Base-by-base conservation (phyloP, 2,329 filamentous ascomycete species). In the Fusarium graminum region DNA sequence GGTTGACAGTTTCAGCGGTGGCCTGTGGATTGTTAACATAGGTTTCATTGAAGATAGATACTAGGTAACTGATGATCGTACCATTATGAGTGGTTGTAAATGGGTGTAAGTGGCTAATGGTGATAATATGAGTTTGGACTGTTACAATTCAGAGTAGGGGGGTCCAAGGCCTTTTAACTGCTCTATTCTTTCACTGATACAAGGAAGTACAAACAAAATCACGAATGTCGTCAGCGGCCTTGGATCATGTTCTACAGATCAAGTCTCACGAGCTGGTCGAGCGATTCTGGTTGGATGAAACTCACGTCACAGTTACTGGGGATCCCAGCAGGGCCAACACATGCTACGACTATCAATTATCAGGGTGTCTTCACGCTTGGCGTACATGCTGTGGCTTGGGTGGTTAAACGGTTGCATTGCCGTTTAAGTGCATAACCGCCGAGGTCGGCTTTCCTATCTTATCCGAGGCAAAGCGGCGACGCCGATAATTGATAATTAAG, bases 1-100 rank as follows among this genome's bases (percentile, higher is more conserved):
- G 76, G 22, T 84, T 75, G 47, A 83, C 82, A 10, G 84, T 87
- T n/a, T 86, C 83, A 46, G 79, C 79, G 55, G 82, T 84, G 42
- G 83, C 83, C 83, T 84, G 59, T 12, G 22, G 14, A 29, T 9
- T 7, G 55, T 64, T 26, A 72, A 44, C 39, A 17, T 16, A 22
- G 4, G 22, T 29, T 26, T n/a, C 16, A 14, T 11, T 22, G 4
- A 22, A 30, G 19, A 32, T 19, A 16, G 30, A 19, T 34, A 17
- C 25, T 29, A 16, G 14, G 25, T 32, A 16, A 29, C 28, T 22
- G 28, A 26, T 5, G 16, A 17, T 38, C 44, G 25, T 62, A 72
- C 69, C 69, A 71, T 71, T 69, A 6, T 28, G 19, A 45, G 45
- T 34, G 26, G n/a, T 34, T 40, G 38, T 54, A 11, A 36, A 42